Conservation (phyloP, 2,329 filamentous ascomycete species). For the Venturiaceae sp. region DNA sequence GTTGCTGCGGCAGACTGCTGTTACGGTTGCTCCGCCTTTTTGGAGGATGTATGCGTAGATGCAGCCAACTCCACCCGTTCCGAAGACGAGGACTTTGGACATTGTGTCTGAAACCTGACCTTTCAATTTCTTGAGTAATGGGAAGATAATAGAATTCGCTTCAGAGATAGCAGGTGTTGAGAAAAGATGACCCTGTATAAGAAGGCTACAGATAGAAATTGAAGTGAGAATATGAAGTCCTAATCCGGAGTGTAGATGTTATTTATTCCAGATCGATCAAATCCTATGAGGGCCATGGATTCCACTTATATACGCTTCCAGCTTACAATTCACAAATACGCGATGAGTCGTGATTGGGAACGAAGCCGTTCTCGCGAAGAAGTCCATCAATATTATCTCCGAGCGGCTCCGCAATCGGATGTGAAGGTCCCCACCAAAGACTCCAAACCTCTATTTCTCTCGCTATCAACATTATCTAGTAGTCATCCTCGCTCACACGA, state of each 20-base stretch:
- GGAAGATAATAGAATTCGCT: background rate
- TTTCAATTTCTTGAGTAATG: no score
- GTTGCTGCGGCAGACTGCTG: slow-evolving; percentile 35
- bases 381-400: background rate
- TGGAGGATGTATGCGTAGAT: slow-evolving; percentile 32
- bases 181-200: background rate
- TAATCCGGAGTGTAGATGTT: background rate
- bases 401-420: background rate
- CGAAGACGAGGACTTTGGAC: slow-evolving; percentile 24
- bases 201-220: background rate
- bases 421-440: background rate
- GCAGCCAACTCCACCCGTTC: slow-evolving; percentile 31
- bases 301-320: background rate
- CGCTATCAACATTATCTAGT: background rate
- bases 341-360: background rate
- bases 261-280: background rate
- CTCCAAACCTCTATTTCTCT: background rate
- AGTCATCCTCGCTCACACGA: background rate
- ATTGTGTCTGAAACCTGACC: background rate
- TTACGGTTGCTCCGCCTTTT: slow-evolving; percentile 27
- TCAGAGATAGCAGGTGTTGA: background rate
- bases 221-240: background rate
- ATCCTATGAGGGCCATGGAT: background rate
- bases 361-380: background rate
- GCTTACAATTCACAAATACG: background rate